phyloP scores from a whole-genome alignment of 768 basidiomycete species.

The Infundibulicybe gibba region DNA sequence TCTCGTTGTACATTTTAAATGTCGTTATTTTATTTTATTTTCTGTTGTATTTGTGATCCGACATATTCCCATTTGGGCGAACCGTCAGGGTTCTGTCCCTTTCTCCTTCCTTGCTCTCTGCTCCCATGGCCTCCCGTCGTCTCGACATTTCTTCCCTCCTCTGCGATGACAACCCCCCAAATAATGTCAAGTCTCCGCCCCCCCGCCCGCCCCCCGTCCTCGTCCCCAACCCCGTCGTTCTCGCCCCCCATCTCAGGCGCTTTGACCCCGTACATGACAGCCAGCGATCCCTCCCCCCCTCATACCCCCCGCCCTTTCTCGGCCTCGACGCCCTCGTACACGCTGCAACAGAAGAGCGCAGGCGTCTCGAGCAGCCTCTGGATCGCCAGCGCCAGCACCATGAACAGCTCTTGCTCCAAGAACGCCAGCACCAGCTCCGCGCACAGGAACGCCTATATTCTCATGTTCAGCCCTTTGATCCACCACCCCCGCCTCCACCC shows the following conservation, averaged over 20 bases:
- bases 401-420: constrained; percentile 16
- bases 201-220: too few relatives aligned
- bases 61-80: constrained; percentile 4
- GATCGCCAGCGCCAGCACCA: constrained; percentile 18
- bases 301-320: constrained; percentile 16
- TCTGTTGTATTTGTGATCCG: constrained; percentile 1
- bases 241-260: constrained; percentile 19
- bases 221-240: constrained; percentile 15
- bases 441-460: constrained; percentile 12
- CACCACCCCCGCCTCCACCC: constrained; percentile 9
- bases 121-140: constrained; percentile 59
- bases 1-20: constrained; percentile 72
- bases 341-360: constrained; percentile 64
- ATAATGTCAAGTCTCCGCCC: not conserved
- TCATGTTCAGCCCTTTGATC: constrained; percentile 10
- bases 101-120: constrained; percentile 8
- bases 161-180: constrained; percentile 42
- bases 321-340: constrained; percentile 69
- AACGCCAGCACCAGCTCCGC: constrained; percentile 16
- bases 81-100: constrained; percentile 8
- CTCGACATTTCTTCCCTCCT: constrained; percentile 77
- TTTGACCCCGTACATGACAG: not conserved
- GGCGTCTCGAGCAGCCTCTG: constrained; percentile 35
- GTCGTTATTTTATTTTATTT: not conserved
- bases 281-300: constrained; percentile 1